A percentile compares a stretch with the other conserved stretches of the same genome.
Conservation (phyloP, 1,284 basidiomycete genomes). For the Moniliophthora roreri region DNA sequence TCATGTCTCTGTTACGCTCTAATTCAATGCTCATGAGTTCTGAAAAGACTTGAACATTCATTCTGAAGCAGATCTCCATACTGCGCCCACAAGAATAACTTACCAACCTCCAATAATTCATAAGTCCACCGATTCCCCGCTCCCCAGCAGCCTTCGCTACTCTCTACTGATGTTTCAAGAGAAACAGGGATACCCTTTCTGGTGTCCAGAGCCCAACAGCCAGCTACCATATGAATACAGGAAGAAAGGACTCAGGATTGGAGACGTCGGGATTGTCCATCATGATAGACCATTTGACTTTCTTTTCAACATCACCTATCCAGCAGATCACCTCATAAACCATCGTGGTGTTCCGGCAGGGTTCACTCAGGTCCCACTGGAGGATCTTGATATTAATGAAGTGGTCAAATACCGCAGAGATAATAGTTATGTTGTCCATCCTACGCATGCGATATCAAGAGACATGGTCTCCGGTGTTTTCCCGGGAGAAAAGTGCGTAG, state of each 20-base stretch:
- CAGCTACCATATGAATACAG: constrained; percentile 21
- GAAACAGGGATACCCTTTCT: constrained; percentile 30
- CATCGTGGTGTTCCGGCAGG: constrained; percentile 17
- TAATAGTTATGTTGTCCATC: constrained; percentile 7
- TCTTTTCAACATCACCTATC: constrained; percentile 33
- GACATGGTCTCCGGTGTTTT: not conserved
- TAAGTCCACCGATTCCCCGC: constrained; percentile 2
- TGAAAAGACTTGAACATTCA: too few species aligned
- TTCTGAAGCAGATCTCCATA: too few species aligned
- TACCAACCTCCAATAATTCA: not conserved
- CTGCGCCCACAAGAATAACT: too few species aligned
- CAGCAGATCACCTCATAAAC: constrained; percentile 21
- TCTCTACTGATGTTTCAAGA: constrained; percentile 7
- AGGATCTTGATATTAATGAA: constrained; percentile 11
- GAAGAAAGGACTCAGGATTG: constrained; percentile 25
- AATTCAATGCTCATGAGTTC: too few species aligned
- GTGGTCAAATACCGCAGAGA: constrained; percentile 9
- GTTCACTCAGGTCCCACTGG: constrained; percentile 15
- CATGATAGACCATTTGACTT: constrained; percentile 30
- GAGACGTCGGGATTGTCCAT: constrained; percentile 29
- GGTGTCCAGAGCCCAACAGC: constrained; percentile 27
- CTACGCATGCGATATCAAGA: not conserved
- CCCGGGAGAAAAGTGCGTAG: not conserved
- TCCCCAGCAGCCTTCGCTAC: constrained; percentile 6
- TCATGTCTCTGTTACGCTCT: too few species aligned